Conservation (phyloP, 2,329 filamentous ascomycete genomes). For the Cytospora mali region DNA sequence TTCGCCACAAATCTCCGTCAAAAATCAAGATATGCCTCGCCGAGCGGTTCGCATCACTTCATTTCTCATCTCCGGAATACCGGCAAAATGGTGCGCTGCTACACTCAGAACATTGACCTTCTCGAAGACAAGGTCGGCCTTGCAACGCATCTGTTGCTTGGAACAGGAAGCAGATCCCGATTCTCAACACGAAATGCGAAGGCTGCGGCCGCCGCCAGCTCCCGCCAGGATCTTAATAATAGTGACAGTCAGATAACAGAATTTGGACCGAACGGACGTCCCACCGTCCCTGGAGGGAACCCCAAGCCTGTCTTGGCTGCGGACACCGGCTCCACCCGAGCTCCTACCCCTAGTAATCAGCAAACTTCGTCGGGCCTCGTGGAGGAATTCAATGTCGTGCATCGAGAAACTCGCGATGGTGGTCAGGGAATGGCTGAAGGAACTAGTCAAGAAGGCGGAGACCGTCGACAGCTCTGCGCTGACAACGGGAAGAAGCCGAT, state of each 20-base stretch:
- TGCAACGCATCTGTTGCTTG: constrained; percentile 62
- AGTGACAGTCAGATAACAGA: background rate
- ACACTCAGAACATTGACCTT: constrained; percentile 76
- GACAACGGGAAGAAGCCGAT: constrained; percentile 1
- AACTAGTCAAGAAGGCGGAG: background rate
- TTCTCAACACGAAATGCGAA: constrained; percentile 48
- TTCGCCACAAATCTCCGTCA: constrained; percentile 70
- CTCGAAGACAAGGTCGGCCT: constrained; percentile 72
- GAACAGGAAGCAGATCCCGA: constrained; percentile 62
- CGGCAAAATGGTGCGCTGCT: constrained; percentile 70
- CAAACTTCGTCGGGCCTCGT: background rate
- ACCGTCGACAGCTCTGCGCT: background rate
- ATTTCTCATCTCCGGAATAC: constrained; percentile 68
- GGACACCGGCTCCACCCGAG: background rate
- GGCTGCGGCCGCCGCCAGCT: constrained; percentile 11
- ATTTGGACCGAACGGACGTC: background rate
- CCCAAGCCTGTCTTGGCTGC: background rate
- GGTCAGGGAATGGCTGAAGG: background rate
- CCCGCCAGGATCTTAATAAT: background rate
- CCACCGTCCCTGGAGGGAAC: background rate
- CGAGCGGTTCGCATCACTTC: constrained; percentile 69
- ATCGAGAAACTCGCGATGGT: background rate
- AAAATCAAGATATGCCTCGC: constrained; percentile 63
- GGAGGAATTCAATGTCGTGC: background rate
- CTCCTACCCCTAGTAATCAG: background rate